Evolutionary conservation across 352 stramenopile species (phyloP).

Genomic region (Pythium plurisporium): DNA sequence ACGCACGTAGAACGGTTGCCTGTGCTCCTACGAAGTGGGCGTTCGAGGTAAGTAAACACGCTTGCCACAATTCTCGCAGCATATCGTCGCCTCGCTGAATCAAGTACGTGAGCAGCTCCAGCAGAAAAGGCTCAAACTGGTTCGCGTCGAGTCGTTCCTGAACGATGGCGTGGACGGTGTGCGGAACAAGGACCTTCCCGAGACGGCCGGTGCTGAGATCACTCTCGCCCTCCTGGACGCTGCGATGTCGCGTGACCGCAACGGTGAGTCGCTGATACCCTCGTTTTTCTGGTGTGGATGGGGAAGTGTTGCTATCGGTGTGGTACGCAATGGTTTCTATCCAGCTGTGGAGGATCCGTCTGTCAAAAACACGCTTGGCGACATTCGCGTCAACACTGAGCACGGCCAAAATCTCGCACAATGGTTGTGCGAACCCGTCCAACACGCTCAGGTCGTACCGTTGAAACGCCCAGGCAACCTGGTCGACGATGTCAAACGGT

Average conservation of each 20-base stretch:
- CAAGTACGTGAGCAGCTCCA: constrained; percentile 5
- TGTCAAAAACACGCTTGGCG: not conserved
- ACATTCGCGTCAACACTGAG: not conserved
- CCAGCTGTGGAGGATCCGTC: not conserved
- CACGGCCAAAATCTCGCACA: not conserved
- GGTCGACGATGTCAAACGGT: not conserved
- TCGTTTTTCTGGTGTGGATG: no score
- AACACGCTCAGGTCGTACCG: not conserved
- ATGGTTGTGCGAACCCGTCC: not conserved
- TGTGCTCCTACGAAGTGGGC: not conserved
- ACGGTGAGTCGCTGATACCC: no score
- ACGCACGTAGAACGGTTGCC: not conserved
- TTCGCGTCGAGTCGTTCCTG: no score
- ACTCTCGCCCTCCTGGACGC: no score
- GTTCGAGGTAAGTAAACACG: not conserved
- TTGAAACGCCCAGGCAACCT: not conserved
- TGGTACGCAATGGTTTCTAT: not conserved
- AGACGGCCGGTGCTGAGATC: no score
- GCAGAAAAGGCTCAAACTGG: not conserved
- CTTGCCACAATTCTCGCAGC: constrained; percentile 5
- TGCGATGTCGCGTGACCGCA: no score
- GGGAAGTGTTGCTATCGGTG: not conserved
- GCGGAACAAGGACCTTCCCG: no score
- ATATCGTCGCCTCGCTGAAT: constrained; percentile 1
- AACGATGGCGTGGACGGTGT: no score